A percentile compares a stretch with the other conserved stretches of the same genome.
Evolutionary conservation across 805 yeast species (phyloP).

Genomic region (Isabelozyma heimii): DNA sequence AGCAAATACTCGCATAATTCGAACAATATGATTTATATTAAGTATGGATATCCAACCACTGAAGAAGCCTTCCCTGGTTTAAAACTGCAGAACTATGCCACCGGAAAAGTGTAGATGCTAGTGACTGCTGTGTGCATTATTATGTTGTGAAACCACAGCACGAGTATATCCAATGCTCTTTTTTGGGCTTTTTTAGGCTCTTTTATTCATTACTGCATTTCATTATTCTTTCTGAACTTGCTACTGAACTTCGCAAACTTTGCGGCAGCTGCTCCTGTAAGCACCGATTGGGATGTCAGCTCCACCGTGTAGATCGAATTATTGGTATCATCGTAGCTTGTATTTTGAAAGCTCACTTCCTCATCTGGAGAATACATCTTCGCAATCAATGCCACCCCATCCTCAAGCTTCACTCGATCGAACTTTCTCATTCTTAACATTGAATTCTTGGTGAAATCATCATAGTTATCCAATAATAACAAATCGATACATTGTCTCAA

Average conservation of each 20-base stretch:
- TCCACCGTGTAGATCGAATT: slow-evolving; percentile 8
- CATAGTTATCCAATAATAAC: slow-evolving; percentile 60
- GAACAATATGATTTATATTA: too few relatives aligned
- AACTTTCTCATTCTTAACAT: slow-evolving; percentile 49
- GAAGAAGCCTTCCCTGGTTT: too few relatives aligned
- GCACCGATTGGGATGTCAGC: slow-evolving; percentile 1
- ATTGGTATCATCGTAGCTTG: slow-evolving; percentile 4
- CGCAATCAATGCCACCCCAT: slow-evolving; percentile 58
- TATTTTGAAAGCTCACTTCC: slow-evolving; percentile 5
- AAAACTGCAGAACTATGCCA: too few relatives aligned
- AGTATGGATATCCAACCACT: too few relatives aligned
- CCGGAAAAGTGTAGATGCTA: too few relatives aligned
- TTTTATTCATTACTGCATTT: neutral
- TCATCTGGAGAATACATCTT: slow-evolving; percentile 40
- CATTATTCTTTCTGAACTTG: slow-evolving; percentile 2
- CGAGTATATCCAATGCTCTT: slow-evolving; percentile 1
- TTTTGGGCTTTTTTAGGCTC: slow-evolving; percentile 5
- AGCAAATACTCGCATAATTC: too few relatives aligned
- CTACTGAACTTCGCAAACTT: slow-evolving; percentile 31
- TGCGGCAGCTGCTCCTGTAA: slow-evolving; percentile 14
- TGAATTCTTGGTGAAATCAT: slow-evolving; percentile 57
- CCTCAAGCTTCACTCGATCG: slow-evolving; percentile 71
- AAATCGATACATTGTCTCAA: slow-evolving; percentile 77
- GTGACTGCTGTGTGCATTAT: too few relatives aligned
- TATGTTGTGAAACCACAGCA: too few relatives aligned